Evolutionary conservation across 148 eudicot genomes (phyloP), one percentile per base, ranked within the genome.

Genomic region (Vaccinium vitisidaea): DNA sequence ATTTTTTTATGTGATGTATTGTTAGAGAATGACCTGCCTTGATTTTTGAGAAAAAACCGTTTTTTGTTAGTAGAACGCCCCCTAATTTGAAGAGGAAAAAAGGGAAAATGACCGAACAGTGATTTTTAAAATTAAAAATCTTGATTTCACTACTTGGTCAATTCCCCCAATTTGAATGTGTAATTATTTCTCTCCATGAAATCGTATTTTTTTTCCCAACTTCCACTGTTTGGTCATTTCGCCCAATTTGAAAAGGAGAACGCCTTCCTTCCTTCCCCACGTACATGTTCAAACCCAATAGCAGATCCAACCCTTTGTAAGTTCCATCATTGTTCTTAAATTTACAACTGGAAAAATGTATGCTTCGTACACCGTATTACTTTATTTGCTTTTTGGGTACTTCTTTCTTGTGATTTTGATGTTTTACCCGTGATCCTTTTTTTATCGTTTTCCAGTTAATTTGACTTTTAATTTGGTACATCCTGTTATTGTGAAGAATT

Each of bases 21-120:
- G 0, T 36, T 32, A 32, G 0, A 32, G 0, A 36, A 36, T 36
- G 39, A 36, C 3, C 0, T 0, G 0, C 0, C 0, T 36, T 36
- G 3, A 36, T 36, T 36, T 36, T 36, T 36, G 4, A 32, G 2
- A 2, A 32, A 32, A 32, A 32, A 32, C 36, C 32, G 32, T 36
- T 36, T 36, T 36, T 36, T 36, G 39, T 36, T 36, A 36, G 39
- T 2, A 36, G 39, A 36, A 36, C 39, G 0, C 39, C 0, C 3
- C 39, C 39, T 36, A 36, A 36, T 36, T 36, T 36, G 39, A 36
- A 2, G 39, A 0, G 39, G 39, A 2, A 36, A 2, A 36, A 36
- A 36, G 39, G 36, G 39, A 36, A 36, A 36, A 36, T 36, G 39
- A 36, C 39, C 4, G 39, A 36, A 36, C 39, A 36, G 39, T 36